Base-by-base conservation (phyloP, 2,329 filamentous ascomycete genomes). In the Epichloe hybrida region DNA sequence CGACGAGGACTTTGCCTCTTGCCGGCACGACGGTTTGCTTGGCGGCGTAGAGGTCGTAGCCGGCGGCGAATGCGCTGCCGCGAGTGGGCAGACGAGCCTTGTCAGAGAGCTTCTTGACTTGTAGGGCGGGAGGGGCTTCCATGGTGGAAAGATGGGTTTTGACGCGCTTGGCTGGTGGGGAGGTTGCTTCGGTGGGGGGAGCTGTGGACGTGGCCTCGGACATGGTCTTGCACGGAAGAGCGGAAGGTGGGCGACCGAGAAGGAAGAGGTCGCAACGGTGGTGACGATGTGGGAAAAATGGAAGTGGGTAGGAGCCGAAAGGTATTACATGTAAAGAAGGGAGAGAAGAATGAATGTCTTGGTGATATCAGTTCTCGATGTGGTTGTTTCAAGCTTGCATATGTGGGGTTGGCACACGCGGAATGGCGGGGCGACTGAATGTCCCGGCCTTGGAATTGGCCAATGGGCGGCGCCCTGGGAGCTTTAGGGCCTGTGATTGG, bases 11-110 rank as follows among this genome's bases (percentile, higher is more conserved):
- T 70, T 95, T 89, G 58, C 89, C 90, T 53, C 87, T 77, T 2
- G 86, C 81, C 0, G 90, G 90, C 51, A 98, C 83, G 2, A 79
- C 77, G 4, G 83, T 84, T 38, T 84, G 79, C 62, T 80, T 80
- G 2, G 88, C 79, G 48, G 82, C 84, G 69, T 96, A 97, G 52
- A 98, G 65, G 68, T 98, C 93, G 71, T 97, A 97, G 37, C 93
- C 93, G 1, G 93, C 93, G 1, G 93, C 88, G 63, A 87, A 90
- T 49, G 83, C 84, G 57, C 87, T 94, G 58, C 93, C 93, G 50
- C 91, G 83, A 0, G 88, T 97, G 11, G 93, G 93, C 23, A 90
- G 76, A 45, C 77, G 79, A 17, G 84, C 93, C 55, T 84, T 81
- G 38, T 81, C 73, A 8, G 85, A 85, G 53, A 97, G 83, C 69